Evolutionary conservation across 164 flowering plant genomes (phyloP).

Genomic region (Kalanchoe fedtschenkoi): DNA sequence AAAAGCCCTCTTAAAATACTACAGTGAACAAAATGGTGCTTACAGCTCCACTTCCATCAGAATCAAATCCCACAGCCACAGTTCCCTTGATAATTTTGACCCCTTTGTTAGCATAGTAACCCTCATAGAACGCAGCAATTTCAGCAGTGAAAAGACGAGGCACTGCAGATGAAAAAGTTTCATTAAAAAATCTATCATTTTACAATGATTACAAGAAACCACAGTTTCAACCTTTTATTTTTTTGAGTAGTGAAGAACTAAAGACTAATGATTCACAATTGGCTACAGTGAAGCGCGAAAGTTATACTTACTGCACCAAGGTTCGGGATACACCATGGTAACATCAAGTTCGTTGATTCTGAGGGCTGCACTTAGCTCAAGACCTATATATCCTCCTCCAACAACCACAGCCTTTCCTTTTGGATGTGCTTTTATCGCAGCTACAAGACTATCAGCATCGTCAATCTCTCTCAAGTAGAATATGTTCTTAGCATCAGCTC

Average conservation of each 20-base stretch:
- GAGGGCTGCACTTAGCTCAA: conserved; percentile 85
- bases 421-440: conserved; percentile 69
- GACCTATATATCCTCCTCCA: conserved; percentile 98
- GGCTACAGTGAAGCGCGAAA: too few relatives aligned
- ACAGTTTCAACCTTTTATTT: not conserved
- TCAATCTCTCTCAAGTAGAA: conserved; percentile 89
- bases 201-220: too few relatives aligned
- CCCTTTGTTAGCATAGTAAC: conserved; percentile 80
- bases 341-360: conserved; percentile 70
- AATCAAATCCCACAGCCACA: conserved; percentile 73
- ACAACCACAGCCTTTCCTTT: conserved; percentile 82
- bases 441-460: conserved; percentile 81
- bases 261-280: not conserved
- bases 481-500: conserved; percentile 88
- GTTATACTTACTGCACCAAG: conserved; percentile 95
- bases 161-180: conserved; percentile 43
- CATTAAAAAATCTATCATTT: not conserved
- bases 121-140: conserved; percentile 94
- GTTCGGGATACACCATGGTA: conserved; percentile 92
- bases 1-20: not conserved
- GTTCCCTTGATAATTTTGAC: conserved; percentile 85
- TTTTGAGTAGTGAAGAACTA: not conserved
- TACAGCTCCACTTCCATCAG: conserved; percentile 73
- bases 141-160: conserved; percentile 90
- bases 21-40: conserved; percentile 5